Percentiles rank a stretch among this genome's conserved stretches.
Conservation (phyloP, 2,329 filamentous ascomycete genomes). For the Epichloe hybrida region DNA sequence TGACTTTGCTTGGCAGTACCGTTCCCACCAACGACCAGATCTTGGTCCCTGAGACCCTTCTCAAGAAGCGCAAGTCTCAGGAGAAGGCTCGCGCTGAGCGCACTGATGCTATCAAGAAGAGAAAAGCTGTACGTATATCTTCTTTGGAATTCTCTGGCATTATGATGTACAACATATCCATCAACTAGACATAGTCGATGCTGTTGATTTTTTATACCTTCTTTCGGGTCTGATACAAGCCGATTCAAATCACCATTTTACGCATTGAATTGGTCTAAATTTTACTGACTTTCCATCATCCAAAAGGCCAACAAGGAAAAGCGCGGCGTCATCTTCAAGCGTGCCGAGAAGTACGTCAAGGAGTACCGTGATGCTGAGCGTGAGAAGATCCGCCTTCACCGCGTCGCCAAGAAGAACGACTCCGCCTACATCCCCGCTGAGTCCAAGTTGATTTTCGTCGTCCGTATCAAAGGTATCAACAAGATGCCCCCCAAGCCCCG, state of each 20-base stretch:
- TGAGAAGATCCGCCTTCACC: constrained; percentile 90
- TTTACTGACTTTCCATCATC: constrained; percentile 11
- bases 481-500: constrained; percentile 99
- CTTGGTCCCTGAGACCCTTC: constrained; percentile 95
- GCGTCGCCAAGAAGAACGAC: constrained; percentile 81
- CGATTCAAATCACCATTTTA: constrained; percentile 12
- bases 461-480: constrained; percentile 99
- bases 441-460: constrained; percentile 91
- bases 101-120: constrained; percentile 65
- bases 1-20: constrained; percentile 50
- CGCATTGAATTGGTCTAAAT: constrained; percentile 20
- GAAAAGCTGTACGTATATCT: constrained; percentile 71
- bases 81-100: constrained; percentile 96
- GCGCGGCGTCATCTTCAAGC: constrained; percentile 98
- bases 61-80: constrained; percentile 99
- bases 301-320: constrained; percentile 96
- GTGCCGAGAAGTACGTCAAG: constrained; percentile 98
- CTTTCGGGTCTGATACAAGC: constrained; percentile 89
- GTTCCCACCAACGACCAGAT: constrained; percentile 92
- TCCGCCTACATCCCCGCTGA: constrained; percentile 90
- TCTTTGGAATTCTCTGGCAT: constrained; percentile 19
- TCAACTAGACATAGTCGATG: constrained; percentile 96
- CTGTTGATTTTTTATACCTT: constrained; percentile 89
- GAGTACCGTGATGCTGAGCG: constrained; percentile 98
- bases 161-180: constrained; percentile 81